Percentiles rank a stretch among this genome's conserved stretches.
Conservation (phyloP, 192 early-diverging fungal species). For the Gigaspora rosea region DNA sequence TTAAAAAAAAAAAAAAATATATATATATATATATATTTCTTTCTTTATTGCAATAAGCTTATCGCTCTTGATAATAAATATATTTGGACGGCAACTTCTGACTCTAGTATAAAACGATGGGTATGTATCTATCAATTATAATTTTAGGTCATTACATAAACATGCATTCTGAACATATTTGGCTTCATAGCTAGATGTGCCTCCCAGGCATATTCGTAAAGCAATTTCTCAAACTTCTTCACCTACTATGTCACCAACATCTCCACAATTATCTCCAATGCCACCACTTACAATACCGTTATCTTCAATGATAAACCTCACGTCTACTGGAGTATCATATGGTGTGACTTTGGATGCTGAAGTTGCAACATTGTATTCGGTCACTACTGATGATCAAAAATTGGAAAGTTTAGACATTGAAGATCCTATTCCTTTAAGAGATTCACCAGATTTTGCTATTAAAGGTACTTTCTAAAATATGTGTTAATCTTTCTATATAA, state of each 20-base stretch:
- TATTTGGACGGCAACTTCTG: slow-evolving; percentile 90
- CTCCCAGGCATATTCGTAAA: neutral
- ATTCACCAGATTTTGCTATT: slow-evolving; percentile 40
- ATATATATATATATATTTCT: neutral
- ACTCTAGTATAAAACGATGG: slow-evolving; percentile 86
- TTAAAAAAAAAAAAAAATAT: neutral
- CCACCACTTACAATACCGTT: slow-evolving; percentile 33
- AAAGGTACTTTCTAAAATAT: slow-evolving; percentile 28
- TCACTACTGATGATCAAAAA: slow-evolving; percentile 22
- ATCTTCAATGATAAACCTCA: slow-evolving; percentile 50
- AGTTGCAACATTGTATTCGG: slow-evolving; percentile 41
- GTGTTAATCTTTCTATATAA: slow-evolving; percentile 25
- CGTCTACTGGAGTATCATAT: slow-evolving; percentile 42
- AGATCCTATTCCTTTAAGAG: slow-evolving; percentile 41
- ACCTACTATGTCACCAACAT: neutral
- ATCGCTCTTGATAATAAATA: slow-evolving; percentile 83
- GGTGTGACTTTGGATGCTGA: slow-evolving; percentile 32
- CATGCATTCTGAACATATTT: neutral
- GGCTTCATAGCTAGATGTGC: neutral
- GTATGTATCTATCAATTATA: slow-evolving; percentile 35
- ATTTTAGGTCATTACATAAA: neutral
- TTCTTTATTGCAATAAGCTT: slow-evolving; percentile 50
- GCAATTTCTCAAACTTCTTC: neutral
- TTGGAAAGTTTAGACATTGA: slow-evolving; percentile 12
- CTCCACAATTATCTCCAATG: neutral